Evolutionary conservation across 2,329 filamentous ascomycete genomes (phyloP), one percentile per base, ranked within the genome.

Genomic region (Metarhizium robertsii): DNA sequence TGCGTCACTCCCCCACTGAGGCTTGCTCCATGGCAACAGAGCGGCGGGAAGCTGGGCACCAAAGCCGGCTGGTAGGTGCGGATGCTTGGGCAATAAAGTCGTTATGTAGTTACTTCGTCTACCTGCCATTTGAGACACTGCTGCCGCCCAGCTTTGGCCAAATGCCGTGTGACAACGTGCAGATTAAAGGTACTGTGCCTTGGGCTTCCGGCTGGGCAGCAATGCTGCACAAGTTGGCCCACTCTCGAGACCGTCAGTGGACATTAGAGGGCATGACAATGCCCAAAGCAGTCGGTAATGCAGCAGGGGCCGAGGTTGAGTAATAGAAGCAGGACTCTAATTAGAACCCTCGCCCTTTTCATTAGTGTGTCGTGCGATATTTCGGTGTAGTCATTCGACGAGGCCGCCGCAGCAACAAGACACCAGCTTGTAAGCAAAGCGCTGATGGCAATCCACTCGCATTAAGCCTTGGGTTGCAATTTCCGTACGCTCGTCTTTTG

Each of bases 181-280:
- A 18, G 20, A 10, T 18, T 45, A 6, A 45, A 29, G 20, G 25
- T 20, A 30, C 20, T 20, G 25, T 16, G 45, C 6, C 45, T 48
- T 48, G 45, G 45, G 45, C 25, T 30, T 30, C 25, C 8, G 49
- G 40, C 53, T 57, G 50, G 56, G 56, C 56, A 57, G 53, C 56
- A 57, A 55, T 55, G 56, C 56, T 14, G 36, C 42, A 38, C 7
- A 14, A 18, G 13, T 50, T 34, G 55, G 50, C 53, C 55, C 55
- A 57, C 53, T 50, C 20, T 36, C 43, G n/a, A 10, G 43, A 50
- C 29, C 45, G 10, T 20, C 6, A 6, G 45, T 16, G 25, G 45
- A n/a, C 45, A 13, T 8, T 30, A 20, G 7, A 30, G 13, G 18
- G 3, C 20, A 29, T 30, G 18, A 30, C 11, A 16, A 40, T 40